Percentiles rank a stretch among this genome's conserved stretches.
Evolutionary conservation across 2,329 filamentous ascomycete species (phyloP).

Genomic region (Coleophoma eucalyptorum): DNA sequence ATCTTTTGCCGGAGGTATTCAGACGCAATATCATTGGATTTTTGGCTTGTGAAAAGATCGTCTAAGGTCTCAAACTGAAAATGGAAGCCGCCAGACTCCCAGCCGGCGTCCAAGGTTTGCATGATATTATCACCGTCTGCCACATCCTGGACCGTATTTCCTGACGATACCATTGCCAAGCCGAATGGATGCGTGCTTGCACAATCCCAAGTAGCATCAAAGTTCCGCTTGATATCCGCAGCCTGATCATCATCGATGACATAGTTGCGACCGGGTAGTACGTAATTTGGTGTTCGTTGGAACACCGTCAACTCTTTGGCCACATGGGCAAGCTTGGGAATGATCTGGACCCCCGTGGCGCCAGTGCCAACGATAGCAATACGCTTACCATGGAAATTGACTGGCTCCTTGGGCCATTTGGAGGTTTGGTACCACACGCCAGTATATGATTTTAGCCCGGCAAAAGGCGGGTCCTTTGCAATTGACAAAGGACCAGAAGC

Average conservation of each 20-base stretch:
- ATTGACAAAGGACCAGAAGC: background rate
- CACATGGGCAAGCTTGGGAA: constrained; percentile 29
- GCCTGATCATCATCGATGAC: constrained; percentile 20
- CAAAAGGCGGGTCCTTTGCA: constrained; percentile 25
- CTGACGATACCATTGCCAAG: background rate
- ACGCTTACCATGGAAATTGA: constrained; percentile 25
- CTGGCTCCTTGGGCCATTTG: constrained; percentile 30
- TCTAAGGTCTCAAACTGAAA: constrained; percentile 41
- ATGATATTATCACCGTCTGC: constrained; percentile 41
- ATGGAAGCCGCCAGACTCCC: constrained; percentile 40
- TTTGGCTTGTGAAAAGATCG: constrained; percentile 36
- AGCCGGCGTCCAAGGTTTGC: constrained; percentile 32
- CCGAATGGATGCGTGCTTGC: constrained; percentile 8
- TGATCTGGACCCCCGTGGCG: constrained; percentile 28
- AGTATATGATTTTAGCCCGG: constrained; percentile 40
- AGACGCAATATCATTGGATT: constrained; percentile 41
- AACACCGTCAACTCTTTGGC: constrained; percentile 30
- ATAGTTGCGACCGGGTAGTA: constrained; percentile 27
- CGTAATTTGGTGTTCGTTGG: constrained; percentile 33
- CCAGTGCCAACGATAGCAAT: constrained; percentile 31
- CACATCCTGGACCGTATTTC: constrained; percentile 34
- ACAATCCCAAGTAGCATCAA: constrained; percentile 34
- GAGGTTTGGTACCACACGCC: constrained; percentile 40
- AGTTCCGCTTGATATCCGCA: constrained; percentile 40
- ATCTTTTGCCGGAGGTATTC: constrained; percentile 44